These are phyloP conservation scores for Plectranthus barbatus DNA, from an alignment of 257 asterid genomes.

Conservation along the genomic window DNA sequence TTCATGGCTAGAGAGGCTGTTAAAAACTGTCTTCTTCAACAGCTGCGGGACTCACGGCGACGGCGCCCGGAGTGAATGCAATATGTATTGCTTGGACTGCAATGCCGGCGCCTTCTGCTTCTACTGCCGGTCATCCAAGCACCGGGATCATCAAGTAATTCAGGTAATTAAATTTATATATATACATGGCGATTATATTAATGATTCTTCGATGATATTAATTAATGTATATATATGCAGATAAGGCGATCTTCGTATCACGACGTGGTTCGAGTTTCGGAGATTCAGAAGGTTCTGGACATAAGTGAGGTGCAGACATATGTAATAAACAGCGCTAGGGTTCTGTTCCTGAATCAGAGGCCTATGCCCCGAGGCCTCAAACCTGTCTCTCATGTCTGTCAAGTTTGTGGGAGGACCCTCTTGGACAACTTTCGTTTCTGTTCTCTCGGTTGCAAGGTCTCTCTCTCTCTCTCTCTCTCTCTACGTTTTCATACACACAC, in stretches of 20 bases:
- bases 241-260: slow-evolving; percentile 92
- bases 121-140: slow-evolving; percentile 67
- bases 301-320: slow-evolving; percentile 80
- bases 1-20: slow-evolving; percentile 60
- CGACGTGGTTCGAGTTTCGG: slow-evolving; percentile 87
- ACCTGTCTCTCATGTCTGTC: slow-evolving; percentile 63
- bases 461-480: neutral
- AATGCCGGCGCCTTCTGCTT: slow-evolving; percentile 48
- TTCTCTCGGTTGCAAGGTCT: slow-evolving; percentile 92
- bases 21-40: slow-evolving; percentile 45
- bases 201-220: neutral
- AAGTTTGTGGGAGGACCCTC: slow-evolving; percentile 70
- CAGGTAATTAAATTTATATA: slow-evolving; percentile 41
- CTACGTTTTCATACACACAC: too few relatives aligned
- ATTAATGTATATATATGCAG: slow-evolving; percentile 15
- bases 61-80: slow-evolving; percentile 64
- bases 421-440: slow-evolving; percentile 76
- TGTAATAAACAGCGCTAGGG: slow-evolving; percentile 87
- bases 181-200: too few relatives aligned
- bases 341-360: slow-evolving; percentile 76
- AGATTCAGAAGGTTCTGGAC: slow-evolving; percentile 67
- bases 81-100: slow-evolving; percentile 70
- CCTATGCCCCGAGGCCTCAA: slow-evolving; percentile 76
- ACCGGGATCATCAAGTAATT: slow-evolving; percentile 67
- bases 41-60: slow-evolving; percentile 51